Conservation (phyloP, 164 flowering plant genomes). For the Cinnamomum chago region DNA sequence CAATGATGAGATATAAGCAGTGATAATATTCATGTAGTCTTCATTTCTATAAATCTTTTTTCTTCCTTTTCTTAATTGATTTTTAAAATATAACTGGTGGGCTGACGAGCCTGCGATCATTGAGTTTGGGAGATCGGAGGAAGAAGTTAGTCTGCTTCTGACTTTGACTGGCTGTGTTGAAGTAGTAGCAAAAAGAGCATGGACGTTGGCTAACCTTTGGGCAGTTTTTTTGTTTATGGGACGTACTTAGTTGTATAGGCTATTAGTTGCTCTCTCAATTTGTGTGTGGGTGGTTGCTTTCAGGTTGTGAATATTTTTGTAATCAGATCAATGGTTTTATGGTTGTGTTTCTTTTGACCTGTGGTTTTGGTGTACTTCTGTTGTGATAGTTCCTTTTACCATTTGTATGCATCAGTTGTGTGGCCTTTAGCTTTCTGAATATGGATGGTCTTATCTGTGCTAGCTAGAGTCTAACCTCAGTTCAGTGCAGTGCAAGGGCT, state of each 20-base stretch:
- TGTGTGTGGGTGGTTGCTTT: conserved; percentile 45
- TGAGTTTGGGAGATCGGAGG: conserved; percentile 21
- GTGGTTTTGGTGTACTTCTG: neutral
- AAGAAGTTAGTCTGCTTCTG: conserved; percentile 44
- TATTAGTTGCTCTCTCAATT: conserved; percentile 19
- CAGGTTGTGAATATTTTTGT: conserved; percentile 44
- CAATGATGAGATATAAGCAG: conserved; percentile 36
- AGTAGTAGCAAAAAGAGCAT: conserved; percentile 31
- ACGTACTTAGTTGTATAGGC: conserved; percentile 39
- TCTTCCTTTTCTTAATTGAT: conserved; percentile 26
- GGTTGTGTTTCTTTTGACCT: conserved; percentile 18
- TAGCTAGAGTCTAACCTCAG: too few relatives aligned
- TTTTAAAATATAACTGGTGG: conserved; percentile 43
- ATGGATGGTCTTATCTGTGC: too few relatives aligned
- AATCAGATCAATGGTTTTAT: conserved; percentile 41
- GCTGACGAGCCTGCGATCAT: conserved; percentile 27
- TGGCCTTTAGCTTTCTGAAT: too few relatives aligned
- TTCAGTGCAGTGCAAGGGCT: neutral
- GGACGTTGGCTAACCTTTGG: conserved; percentile 57
- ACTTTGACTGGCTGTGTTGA: conserved; percentile 40
- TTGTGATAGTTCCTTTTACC: neutral
- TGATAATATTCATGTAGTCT: conserved; percentile 28
- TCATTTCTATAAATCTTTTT: conserved; percentile 11
- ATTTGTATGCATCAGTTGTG: neutral
- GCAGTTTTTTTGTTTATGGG: conserved; percentile 30